These are phyloP conservation scores for Cyclocybe aegerita DNA, from an alignment of 768 basidiomycete species.

Conservation along the genomic window DNA sequence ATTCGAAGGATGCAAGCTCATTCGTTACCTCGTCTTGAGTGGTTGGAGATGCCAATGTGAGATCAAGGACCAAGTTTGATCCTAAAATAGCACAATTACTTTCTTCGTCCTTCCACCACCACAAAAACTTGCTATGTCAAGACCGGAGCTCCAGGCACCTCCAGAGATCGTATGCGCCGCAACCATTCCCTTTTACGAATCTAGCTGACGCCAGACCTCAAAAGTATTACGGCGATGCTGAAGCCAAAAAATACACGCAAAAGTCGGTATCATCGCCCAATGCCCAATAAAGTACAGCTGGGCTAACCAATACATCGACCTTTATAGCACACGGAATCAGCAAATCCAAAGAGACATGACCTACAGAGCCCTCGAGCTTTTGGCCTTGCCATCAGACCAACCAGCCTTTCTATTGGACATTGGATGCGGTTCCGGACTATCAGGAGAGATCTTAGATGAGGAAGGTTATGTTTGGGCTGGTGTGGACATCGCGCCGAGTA, in stretches of 20 bases:
- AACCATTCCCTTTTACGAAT: not conserved
- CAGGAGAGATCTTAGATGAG: constrained; percentile 95
- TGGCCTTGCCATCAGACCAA: constrained; percentile 77
- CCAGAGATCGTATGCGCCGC: constrained; percentile 77
- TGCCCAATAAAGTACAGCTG: not conserved
- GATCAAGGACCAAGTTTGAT: not conserved
- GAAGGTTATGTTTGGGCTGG: constrained; percentile 93
- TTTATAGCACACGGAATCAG: constrained; percentile 85
- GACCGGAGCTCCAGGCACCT: constrained; percentile 86
- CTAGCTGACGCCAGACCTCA: constrained; percentile 5
- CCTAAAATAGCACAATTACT: constrained; percentile 21
- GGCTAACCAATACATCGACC: constrained; percentile 15
- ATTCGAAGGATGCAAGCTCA: no score
- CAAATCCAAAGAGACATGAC: constrained; percentile 98
- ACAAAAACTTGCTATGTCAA: constrained; percentile 54
- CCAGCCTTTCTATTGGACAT: constrained; percentile 91
- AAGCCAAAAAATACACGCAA: constrained; percentile 95
- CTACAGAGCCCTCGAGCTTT: constrained; percentile 88
- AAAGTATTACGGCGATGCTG: constrained; percentile 95
- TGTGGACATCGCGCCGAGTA: constrained; percentile 92
- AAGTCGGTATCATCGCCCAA: constrained; percentile 55
- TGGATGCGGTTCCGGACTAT: constrained; percentile 95
- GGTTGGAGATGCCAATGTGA: not conserved
- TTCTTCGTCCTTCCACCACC: constrained; percentile 9
- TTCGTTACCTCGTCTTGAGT: not conserved